Conservation (phyloP, 1,284 basidiomycete species). For the Heterobasidion occidentale region DNA sequence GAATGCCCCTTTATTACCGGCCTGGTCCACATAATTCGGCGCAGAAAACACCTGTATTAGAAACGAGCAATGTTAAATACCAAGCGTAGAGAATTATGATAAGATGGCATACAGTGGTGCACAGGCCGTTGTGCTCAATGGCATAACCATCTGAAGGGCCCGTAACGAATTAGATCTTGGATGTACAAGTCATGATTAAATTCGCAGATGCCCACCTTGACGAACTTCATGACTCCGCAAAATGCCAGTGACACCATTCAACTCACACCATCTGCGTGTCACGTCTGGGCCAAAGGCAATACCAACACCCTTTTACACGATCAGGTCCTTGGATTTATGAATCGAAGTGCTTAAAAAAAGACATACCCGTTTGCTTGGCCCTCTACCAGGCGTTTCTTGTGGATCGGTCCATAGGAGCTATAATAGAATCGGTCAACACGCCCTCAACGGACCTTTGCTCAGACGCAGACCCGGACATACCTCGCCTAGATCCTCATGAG, state of each 20-base stretch:
- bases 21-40: conserved; percentile 81
- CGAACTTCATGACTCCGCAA: conserved; percentile 97
- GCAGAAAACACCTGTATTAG: conserved; percentile 65
- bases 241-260: conserved; percentile 83
- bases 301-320: conserved; percentile 70
- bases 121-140: conserved; percentile 84
- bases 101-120: conserved; percentile 61
- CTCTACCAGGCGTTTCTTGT: conserved; percentile 84
- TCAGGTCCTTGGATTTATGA: background rate
- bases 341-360: background rate
- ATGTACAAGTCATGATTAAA: background rate
- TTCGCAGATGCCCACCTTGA: conserved; percentile 48
- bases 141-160: conserved; percentile 66
- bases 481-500: conserved; percentile 35
- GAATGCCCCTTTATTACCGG: conserved; percentile 76
- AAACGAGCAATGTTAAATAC: background rate
- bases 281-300: conserved; percentile 95
- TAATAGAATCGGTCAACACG: background rate
- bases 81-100: conserved; percentile 11
- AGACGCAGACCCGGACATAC: conserved; percentile 52
- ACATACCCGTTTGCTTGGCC: conserved; percentile 88
- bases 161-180: background rate
- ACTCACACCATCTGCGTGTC: conserved; percentile 80
- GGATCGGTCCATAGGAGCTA: conserved; percentile 92
- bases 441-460: background rate